These are phyloP conservation scores for Tricholoma matsutake DNA, from an alignment of 768 basidiomycete genomes.

Conservation along the genomic window DNA sequence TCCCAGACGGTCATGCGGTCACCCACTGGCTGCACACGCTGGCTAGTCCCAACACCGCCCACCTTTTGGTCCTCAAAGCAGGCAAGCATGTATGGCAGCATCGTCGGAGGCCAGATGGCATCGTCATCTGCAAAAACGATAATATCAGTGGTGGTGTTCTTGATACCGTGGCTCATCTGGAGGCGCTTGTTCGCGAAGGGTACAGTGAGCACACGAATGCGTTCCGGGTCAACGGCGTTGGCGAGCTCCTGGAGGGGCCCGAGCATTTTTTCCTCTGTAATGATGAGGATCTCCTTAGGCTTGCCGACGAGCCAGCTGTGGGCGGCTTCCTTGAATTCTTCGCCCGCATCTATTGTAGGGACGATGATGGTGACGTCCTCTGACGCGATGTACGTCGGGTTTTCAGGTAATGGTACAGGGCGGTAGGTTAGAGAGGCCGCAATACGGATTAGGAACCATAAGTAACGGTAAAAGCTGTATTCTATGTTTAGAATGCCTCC, in stretches of 20 bases:
- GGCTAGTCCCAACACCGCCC: slow-evolving; percentile 89
- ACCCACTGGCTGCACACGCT: slow-evolving; percentile 82
- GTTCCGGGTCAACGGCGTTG: slow-evolving; percentile 77
- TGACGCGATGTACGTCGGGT: slow-evolving; percentile 84
- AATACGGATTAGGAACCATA: slow-evolving; percentile 89
- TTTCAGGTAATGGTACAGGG: slow-evolving; percentile 86
- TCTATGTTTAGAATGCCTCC: slow-evolving; percentile 12
- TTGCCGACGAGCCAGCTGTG: slow-evolving; percentile 90
- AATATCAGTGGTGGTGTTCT: slow-evolving; percentile 87
- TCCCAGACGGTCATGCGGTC: slow-evolving; percentile 89
- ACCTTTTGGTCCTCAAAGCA: slow-evolving; percentile 95
- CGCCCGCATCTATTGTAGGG: slow-evolving; percentile 93
- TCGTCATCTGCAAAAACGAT: slow-evolving; percentile 96
- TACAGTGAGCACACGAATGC: slow-evolving; percentile 84
- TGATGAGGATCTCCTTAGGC: slow-evolving; percentile 75
- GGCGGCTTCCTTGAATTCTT: slow-evolving; percentile 93
- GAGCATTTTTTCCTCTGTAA: slow-evolving; percentile 86
- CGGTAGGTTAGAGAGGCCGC: slow-evolving; percentile 76
- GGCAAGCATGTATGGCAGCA: slow-evolving; percentile 85
- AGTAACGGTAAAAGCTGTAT: slow-evolving; percentile 84
- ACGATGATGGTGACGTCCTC: slow-evolving; percentile 98
- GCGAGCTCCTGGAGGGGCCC: slow-evolving; percentile 88
- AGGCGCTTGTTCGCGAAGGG: slow-evolving; percentile 93
- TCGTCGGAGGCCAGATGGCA: slow-evolving; percentile 91
- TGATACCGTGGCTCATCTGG: slow-evolving; percentile 93